These are phyloP conservation scores for Adiantum capillusveneris DNA, from an alignment of 75 land plant species.

Conservation along the genomic window DNA sequence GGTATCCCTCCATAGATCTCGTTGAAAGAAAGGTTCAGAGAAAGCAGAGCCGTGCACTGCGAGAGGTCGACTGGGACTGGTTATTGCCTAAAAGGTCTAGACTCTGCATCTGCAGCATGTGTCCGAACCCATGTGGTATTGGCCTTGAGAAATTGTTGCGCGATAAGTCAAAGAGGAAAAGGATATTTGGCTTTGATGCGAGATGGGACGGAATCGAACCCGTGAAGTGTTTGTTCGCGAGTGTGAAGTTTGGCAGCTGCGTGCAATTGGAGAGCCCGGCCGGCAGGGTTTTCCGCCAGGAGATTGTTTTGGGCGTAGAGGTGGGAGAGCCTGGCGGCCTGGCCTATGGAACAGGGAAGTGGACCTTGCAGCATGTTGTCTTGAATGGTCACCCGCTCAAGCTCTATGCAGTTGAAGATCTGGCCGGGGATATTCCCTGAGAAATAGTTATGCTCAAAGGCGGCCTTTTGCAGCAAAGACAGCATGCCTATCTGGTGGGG, in stretches of 20 bases:
- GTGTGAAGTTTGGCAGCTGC: conserved; percentile 1
- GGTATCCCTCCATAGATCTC: conserved; percentile 39
- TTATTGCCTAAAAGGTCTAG: conserved; percentile 19
- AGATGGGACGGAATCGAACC: neutral
- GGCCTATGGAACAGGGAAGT: conserved; percentile 35
- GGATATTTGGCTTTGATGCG: neutral
- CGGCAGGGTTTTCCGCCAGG: neutral
- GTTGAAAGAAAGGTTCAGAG: conserved; percentile 21
- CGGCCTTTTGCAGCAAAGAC: conserved; percentile 9
- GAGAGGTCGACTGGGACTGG: conserved; percentile 23
- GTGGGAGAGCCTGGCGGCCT: conserved; percentile 1
- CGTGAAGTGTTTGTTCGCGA: neutral
- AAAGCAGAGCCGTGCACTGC: conserved; percentile 4
- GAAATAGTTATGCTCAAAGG: conserved; percentile 15
- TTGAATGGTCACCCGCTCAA: conserved; percentile 36
- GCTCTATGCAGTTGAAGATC: conserved; percentile 32
- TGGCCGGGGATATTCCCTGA: conserved; percentile 22
- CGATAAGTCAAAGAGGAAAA: conserved; percentile 12
- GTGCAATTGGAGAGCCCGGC: conserved; percentile 3
- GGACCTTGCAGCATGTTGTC: conserved; percentile 32
- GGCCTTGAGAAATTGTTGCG: conserved; percentile 19
- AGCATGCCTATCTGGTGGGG: conserved; percentile 18
- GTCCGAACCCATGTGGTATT: conserved; percentile 9
- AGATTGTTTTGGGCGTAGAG: neutral
- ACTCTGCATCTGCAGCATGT: conserved; percentile 15